These are phyloP conservation scores for Dactylonectria macrodidyma DNA, from an alignment of 2,329 filamentous ascomycete genomes.

Conservation along the genomic window DNA sequence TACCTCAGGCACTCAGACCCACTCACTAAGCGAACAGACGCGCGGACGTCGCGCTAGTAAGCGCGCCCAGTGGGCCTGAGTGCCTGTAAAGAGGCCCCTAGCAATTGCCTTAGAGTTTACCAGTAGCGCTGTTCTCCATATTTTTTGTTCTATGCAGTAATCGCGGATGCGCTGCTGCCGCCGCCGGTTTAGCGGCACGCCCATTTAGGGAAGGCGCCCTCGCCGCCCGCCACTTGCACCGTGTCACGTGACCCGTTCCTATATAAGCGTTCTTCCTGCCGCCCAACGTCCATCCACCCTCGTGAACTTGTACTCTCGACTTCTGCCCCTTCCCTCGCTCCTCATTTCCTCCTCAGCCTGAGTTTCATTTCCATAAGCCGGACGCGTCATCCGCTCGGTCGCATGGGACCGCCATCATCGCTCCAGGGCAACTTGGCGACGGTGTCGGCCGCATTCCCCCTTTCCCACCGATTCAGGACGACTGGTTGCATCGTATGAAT, in stretches of 20 bases:
- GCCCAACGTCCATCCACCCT: not conserved
- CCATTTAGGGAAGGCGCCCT: not conserved
- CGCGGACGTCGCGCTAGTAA: too few relatives aligned
- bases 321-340: not conserved
- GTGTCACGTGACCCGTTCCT: not conserved
- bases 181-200: not conserved
- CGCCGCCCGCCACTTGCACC: not conserved
- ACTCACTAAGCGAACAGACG: too few relatives aligned
- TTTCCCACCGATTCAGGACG: not conserved
- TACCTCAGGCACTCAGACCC: too few relatives aligned
- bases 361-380: not conserved
- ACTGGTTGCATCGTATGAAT: not conserved
- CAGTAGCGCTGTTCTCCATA: too few relatives aligned
- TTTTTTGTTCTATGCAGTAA: too few relatives aligned
- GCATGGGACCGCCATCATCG: not conserved
- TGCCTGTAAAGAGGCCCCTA: too few relatives aligned
- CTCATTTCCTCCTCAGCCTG: not conserved
- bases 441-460: not conserved
- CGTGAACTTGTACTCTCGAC: not conserved
- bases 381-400: not conserved
- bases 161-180: not conserved
- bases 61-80: too few relatives aligned
- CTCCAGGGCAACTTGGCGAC: not conserved
- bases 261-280: not conserved
- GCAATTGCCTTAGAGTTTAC: too few relatives aligned